phyloP scores from a whole-genome alignment of 2,329 filamentous ascomycete species.

The Xylaria sp. region DNA sequence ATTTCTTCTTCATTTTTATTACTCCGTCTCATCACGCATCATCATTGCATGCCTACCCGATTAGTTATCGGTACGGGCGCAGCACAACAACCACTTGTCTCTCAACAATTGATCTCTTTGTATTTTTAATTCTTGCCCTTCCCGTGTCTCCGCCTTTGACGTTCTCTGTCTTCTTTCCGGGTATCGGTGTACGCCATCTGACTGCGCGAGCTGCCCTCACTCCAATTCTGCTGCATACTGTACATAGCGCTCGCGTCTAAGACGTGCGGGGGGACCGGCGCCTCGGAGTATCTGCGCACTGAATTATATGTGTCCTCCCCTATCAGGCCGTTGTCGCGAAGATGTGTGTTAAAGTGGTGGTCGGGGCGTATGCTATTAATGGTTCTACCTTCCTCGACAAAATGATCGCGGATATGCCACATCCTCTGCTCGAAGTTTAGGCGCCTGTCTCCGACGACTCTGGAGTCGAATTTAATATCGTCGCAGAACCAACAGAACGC shows the following conservation, averaged over 20 bases:
- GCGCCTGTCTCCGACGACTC: slow-evolving; percentile 9
- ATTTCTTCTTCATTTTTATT: background rate
- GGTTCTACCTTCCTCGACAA: slow-evolving; percentile 38
- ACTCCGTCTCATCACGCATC: too few relatives aligned
- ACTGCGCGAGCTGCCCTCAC: background rate
- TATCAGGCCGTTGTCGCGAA: slow-evolving; percentile 25
- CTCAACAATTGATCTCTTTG: too few relatives aligned
- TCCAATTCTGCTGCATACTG: background rate
- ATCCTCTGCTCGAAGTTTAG: slow-evolving; percentile 50
- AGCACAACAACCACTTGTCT: too few relatives aligned
- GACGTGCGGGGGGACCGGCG: slow-evolving; percentile 1
- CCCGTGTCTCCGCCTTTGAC: background rate
- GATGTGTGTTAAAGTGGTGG: slow-evolving; percentile 84
- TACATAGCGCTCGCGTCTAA: background rate
- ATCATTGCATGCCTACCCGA: background rate
- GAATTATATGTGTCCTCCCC: background rate
- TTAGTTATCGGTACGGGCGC: background rate
- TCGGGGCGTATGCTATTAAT: slow-evolving; percentile 74
- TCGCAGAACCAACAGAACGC: slow-evolving; percentile 60
- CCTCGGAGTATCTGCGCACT: slow-evolving; percentile 17
- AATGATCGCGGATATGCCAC: slow-evolving; percentile 56
- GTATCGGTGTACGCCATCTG: background rate
- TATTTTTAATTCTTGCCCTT: too few relatives aligned
- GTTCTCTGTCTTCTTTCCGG: background rate
- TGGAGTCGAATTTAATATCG: slow-evolving; percentile 39